Evolutionary conservation across 176 grass and related monocot species (phyloP).

Genomic region (bread wheat (Triticum aestivum)): DNA sequence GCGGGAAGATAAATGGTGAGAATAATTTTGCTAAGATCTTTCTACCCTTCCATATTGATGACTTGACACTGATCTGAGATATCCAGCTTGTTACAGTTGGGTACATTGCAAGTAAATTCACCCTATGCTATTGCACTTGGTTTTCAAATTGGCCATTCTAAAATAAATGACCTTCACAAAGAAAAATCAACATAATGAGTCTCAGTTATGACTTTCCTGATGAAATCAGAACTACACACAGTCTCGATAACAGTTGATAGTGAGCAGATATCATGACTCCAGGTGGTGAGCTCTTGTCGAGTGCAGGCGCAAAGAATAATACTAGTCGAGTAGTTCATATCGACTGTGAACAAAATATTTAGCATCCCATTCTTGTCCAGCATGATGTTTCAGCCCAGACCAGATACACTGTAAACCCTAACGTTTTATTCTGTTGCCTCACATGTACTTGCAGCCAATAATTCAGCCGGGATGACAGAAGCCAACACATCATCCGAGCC

Average conservation of each 20-base stretch:
- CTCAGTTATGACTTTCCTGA: neutral
- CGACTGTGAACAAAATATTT: neutral
- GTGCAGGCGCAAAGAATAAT: neutral
- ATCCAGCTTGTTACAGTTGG: slow-evolving; percentile 11
- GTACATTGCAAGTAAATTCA: slow-evolving; percentile 2
- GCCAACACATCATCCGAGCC: neutral
- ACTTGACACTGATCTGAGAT: slow-evolving; percentile 2
- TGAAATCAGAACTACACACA: neutral
- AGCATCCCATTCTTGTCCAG: neutral
- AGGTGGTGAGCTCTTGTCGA: neutral
- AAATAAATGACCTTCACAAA: neutral
- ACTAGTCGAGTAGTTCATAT: neutral
- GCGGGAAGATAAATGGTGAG: slow-evolving; percentile 68
- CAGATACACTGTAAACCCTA: neutral
- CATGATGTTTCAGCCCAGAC: neutral
- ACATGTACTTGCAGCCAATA: neutral
- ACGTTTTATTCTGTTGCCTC: neutral
- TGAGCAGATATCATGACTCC: neutral
- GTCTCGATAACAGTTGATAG: neutral
- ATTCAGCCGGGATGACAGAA: slow-evolving; percentile 28
- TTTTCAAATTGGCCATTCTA: slow-evolving; percentile 15
- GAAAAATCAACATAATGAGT: slow-evolving; percentile 1
- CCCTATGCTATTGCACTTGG: neutral
- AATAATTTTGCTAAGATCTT: slow-evolving; percentile 2
- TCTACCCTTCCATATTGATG: neutral